Conservation (phyloP, 176 grass and related monocot genomes). For the Dendrocalamus sinicus region DNA sequence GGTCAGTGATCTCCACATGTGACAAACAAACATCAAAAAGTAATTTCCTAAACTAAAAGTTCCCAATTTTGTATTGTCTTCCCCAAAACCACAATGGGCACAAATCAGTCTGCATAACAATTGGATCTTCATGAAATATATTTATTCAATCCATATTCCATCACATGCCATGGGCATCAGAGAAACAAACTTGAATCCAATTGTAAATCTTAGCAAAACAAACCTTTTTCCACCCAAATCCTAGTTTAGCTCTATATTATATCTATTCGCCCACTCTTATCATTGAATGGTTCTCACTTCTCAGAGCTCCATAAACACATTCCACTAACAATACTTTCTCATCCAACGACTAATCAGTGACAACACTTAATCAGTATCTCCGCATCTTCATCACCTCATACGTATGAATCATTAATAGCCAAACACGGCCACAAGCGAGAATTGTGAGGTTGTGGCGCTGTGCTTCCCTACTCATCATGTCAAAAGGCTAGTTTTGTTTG, state of each 20-base stretch:
- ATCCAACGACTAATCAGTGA: neutral
- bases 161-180: neutral
- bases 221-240: neutral
- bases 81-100: neutral
- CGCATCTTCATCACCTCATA: neutral
- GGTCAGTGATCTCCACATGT: neutral
- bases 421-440: neutral
- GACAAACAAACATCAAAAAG: slow-evolving; percentile 9
- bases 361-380: neutral
- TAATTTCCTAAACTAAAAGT: neutral
- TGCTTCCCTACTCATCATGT: neutral
- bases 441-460: neutral
- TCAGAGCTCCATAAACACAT: neutral
- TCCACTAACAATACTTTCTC: neutral
- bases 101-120: neutral
- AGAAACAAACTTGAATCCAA: neutral
- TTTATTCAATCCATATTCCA: neutral
- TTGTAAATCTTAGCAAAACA: neutral
- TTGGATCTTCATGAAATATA: neutral
- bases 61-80: neutral
- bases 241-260: neutral
- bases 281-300: neutral
- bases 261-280: neutral
- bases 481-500: neutral
- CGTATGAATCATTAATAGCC: neutral